These are phyloP conservation scores for Eutrema heterophyllum DNA, from an alignment of 345 rosid species.

Conservation along the genomic window DNA sequence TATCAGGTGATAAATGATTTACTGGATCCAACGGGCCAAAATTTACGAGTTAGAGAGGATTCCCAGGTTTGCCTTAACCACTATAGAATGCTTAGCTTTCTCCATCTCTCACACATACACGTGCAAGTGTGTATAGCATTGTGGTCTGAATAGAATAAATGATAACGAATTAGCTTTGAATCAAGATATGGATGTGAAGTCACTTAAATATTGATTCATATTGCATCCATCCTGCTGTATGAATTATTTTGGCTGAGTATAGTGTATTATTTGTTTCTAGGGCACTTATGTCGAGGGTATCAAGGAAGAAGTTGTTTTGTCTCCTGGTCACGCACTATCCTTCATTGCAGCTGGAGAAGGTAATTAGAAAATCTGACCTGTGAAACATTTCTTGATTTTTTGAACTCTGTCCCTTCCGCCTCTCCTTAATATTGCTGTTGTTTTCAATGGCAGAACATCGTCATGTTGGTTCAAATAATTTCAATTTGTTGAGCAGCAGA, in stretches of 20 bases:
- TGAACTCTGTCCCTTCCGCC: neutral
- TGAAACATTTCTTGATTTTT: neutral
- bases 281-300: constrained; percentile 99
- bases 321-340: constrained; percentile 98
- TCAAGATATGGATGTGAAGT: neutral
- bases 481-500: constrained; percentile 94
- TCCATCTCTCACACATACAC: neutral
- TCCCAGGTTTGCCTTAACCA: constrained; percentile 62
- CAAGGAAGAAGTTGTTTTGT: constrained; percentile 97
- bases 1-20: constrained; percentile 97
- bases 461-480: constrained; percentile 99
- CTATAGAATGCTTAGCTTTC: neutral
- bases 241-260: neutral
- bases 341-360: constrained; percentile 99
- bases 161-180: neutral
- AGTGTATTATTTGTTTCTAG: constrained; percentile 36
- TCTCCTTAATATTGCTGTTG: constrained; percentile 6
- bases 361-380: constrained; percentile 23
- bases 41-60: constrained; percentile 99
- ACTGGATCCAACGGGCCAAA: constrained; percentile 98
- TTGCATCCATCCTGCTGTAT: neutral
- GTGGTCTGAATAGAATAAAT: neutral
- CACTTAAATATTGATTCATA: neutral
- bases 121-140: neutral
- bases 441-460: constrained; percentile 79